Conservation (phyloP, 805 yeast species). For the Citeromyces matritensis region DNA sequence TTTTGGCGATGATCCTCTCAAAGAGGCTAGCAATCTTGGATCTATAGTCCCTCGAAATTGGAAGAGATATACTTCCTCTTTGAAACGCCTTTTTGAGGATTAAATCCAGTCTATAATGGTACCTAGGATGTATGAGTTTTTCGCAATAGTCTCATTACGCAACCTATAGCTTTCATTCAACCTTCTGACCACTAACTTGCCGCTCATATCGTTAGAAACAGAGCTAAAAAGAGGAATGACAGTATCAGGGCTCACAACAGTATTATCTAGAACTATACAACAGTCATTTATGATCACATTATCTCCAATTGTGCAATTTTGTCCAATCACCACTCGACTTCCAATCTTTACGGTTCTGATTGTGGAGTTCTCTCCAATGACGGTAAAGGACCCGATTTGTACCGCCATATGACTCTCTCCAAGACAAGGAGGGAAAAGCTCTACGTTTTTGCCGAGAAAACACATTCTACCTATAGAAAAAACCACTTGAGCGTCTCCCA, state of each 20-base stretch:
- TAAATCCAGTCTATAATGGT: too few species aligned
- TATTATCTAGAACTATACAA: too few species aligned
- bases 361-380: constrained; percentile 19
- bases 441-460: constrained; percentile 15
- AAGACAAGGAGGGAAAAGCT: constrained; percentile 6
- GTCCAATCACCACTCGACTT: constrained; percentile 30
- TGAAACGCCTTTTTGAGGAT: too few species aligned
- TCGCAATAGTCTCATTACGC: not conserved
- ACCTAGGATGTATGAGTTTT: too few species aligned
- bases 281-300: constrained; percentile 32
- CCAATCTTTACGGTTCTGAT: constrained; percentile 27
- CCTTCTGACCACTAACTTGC: too few species aligned
- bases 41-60: too few species aligned
- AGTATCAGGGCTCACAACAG: too few species aligned
- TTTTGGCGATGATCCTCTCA: too few species aligned
- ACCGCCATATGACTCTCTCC: constrained; percentile 11
- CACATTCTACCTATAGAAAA: constrained; percentile 32
- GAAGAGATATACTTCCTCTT: too few species aligned
- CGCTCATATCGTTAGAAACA: too few species aligned
- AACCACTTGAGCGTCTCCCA: constrained; percentile 9
- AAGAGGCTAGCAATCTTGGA: too few species aligned
- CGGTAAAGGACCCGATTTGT: constrained; percentile 29
- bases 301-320: constrained; percentile 18
- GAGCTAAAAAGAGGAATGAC: too few species aligned
- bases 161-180: constrained; percentile 1